These are phyloP conservation scores for Lycium ferocissimum DNA, from an alignment of 257 asterid species.

Conservation along the genomic window DNA sequence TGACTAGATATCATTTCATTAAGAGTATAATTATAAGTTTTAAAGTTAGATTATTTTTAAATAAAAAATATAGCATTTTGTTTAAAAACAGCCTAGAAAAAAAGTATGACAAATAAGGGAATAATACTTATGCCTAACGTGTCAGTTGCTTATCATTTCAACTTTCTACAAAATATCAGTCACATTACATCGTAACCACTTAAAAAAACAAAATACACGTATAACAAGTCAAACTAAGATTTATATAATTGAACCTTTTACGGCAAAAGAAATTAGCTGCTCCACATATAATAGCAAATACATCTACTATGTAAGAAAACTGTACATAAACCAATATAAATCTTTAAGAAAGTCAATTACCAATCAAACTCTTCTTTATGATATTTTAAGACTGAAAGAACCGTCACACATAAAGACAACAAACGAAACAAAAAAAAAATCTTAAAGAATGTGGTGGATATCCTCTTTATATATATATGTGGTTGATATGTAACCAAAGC, in stretches of 20 bases:
- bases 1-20: accelerated
- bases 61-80: background rate
- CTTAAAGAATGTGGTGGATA: background rate
- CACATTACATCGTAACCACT: background rate
- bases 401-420: background rate
- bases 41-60: background rate
- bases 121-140: background rate
- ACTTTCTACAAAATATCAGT: background rate
- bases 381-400: background rate
- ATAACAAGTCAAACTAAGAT: background rate
- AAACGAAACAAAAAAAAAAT: background rate
- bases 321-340: background rate
- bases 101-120: background rate
- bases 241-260: background rate
- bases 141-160: background rate
- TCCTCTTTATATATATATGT: background rate
- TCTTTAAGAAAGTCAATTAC: background rate
- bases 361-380: background rate
- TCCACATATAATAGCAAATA: background rate
- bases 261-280: background rate
- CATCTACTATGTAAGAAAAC: background rate
- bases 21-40: accelerated
- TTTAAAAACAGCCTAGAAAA: background rate
- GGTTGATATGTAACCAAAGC: constrained; percentile 4
- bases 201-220: background rate